Evolutionary conservation across 192 early-diverging fungal genomes (phyloP).

Genomic region (Diversispora epigaea): DNA sequence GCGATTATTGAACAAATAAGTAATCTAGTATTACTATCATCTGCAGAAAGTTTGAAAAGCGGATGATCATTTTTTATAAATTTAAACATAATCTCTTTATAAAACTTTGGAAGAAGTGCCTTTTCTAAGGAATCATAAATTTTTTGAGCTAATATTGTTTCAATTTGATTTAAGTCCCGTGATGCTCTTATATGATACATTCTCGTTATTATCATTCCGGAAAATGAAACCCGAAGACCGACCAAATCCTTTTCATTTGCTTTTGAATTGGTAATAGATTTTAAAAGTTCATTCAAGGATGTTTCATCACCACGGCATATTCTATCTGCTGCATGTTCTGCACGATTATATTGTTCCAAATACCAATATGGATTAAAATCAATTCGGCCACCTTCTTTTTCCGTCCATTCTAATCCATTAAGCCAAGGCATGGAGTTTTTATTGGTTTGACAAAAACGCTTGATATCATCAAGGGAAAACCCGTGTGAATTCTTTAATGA

Average conservation of each 20-base stretch:
- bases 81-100: background rate
- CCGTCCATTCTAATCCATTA: background rate
- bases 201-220: slow-evolving; percentile 18
- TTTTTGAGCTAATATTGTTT: slow-evolving; percentile 12
- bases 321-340: background rate
- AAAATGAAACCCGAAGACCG: slow-evolving; percentile 1
- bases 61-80: background rate
- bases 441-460: slow-evolving; percentile 19
- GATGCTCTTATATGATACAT: slow-evolving; percentile 21
- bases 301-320: background rate
- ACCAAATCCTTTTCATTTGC: background rate
- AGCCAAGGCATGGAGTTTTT: slow-evolving; percentile 27
- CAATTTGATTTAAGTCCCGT: background rate
- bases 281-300: background rate
- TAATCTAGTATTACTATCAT: background rate
- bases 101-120: background rate
- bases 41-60: background rate
- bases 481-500: background rate
- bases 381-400: background rate
- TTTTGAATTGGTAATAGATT: background rate
- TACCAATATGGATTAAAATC: slow-evolving; percentile 30
- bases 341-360: background rate
- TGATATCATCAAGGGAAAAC: slow-evolving; percentile 29
- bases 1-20: slow-evolving; percentile 18
- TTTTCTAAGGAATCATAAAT: background rate